Evolutionary conservation across 257 asterid species (phyloP), one percentile per base, ranked within the genome.

Genomic region (Solanum commersonii): DNA sequence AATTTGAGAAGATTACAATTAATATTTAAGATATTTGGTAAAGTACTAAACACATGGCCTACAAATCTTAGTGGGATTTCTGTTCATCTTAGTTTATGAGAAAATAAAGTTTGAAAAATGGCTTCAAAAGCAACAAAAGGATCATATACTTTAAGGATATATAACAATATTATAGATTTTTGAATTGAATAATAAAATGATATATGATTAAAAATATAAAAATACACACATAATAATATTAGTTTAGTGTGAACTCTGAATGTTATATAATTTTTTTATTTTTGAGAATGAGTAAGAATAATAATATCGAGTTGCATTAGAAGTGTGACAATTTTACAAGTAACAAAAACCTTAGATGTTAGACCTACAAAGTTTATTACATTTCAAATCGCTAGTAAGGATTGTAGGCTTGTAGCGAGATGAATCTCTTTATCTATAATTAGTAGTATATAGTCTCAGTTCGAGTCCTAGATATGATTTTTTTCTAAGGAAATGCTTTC

Each of bases 21-120:
- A 72, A 79, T 70, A 88, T 71, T 87, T 86, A 87, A 89, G 91
- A 92, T 88, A 86, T 87, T 89, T 89, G 87, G 70, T 71, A 20
- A 44, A 83, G 87, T 46, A 87, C 78, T 84, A 5, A 22, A 42
- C 68, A 34, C 68, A 72, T 20, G 84, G 85, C 85, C 83, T 71
- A 84, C 87, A 90, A 78, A 68, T 78, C 76, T 68, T 85, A 85
- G 87, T 79, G 90, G 90, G 89, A 20, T 40, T 68, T 76, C 84
- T 84, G 46, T 60, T 83, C 77, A 42, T 84, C 8, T 16, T 35
- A 23, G 70, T 40, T 68, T 87, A 33, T n/a, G 35, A 40, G 20
- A 42, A 84, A 87, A 73, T 83, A 14, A 70, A 56, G 35, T 63
- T 44, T 13, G 74, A 86, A 72, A 22, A 5, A 13, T 77, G 37